phyloP scores from a whole-genome alignment of 495 filamentous ascomycete genomes.

The Daldinia grandis region DNA sequence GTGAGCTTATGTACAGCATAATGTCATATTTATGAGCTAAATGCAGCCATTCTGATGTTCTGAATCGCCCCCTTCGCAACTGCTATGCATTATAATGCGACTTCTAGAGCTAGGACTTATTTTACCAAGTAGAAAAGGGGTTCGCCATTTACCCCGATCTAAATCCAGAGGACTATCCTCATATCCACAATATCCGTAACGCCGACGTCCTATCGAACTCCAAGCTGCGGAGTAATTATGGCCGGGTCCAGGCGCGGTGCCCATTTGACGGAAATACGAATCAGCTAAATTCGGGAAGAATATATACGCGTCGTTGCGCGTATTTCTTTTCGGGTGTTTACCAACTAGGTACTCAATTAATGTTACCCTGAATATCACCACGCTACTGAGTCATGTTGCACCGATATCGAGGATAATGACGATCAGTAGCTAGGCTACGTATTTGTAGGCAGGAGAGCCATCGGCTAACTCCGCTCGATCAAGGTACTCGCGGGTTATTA shows the following conservation, averaged over 20 bases:
- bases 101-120: background rate
- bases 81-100: slow-evolving; percentile 18
- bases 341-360: background rate
- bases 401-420: background rate
- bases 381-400: too few relatives aligned
- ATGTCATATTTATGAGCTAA: background rate
- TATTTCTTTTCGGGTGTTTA: background rate
- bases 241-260: background rate
- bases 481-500: slow-evolving; percentile 94
- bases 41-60: background rate
- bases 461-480: slow-evolving; percentile 72
- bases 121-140: slow-evolving; percentile 5
- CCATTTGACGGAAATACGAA: background rate
- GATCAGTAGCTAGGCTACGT: slow-evolving; percentile 32
- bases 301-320: background rate
- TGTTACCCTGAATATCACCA: background rate
- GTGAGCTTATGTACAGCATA: slow-evolving; percentile 1
- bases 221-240: background rate
- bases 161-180: background rate
- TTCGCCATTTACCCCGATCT: background rate
- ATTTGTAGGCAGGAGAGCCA: slow-evolving; percentile 44
- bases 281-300: background rate
- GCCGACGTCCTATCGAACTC: background rate
- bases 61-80: slow-evolving; percentile 10
- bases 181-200: background rate